Base-by-base conservation (phyloP, 768 basidiomycete genomes). In the Mycena capillaripes region DNA sequence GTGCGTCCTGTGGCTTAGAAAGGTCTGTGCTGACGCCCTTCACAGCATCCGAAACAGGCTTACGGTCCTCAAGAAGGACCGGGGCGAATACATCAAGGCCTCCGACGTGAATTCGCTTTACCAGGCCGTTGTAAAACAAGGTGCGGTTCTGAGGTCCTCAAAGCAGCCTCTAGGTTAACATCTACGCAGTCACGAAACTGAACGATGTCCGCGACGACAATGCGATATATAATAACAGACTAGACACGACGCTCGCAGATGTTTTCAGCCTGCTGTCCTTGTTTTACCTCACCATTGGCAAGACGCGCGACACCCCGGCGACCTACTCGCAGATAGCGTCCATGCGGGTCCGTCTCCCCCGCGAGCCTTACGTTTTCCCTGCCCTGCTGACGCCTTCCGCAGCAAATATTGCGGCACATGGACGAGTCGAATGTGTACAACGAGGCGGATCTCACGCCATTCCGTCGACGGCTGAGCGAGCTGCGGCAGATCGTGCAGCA, bases 271-370 rank as follows among this genome's bases (percentile, higher is more conserved):
- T 99, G 58, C 89, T 99, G 52, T 97, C 96, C 17, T 89, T 99
- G 75, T 98, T 98, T 88, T 99, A 97, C 86, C 91, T 99, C 77
- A 98, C 97, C 42, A 97, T 99, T 72, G 98, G 98, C 50, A 97
- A 97, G 85, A 97, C 95, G 46, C 91, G 92, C 75, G 97, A 98
- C 81, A 93, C 93, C 12, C 97, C 97, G 0, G 97, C 97, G 29
- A 96, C 94, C 0, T 99, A 98, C 82, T 96, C 95, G 73, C 98
- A 99, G 78, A 92, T 99, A 73, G 96, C 96, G 44, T 96, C 93
- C 70, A 98, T 99, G 93, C 86, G 94, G 83, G 97, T 98, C 78
- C 89, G 96, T 92, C 62, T 68, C 52, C 62, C 48, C 63, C 69
- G 36, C 50, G 62, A 66, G 40, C 56, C 60, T 61, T 70, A 72